Base-by-base conservation (phyloP, 2,329 filamentous ascomycete genomes). In the Botrytis byssoidea region DNA sequence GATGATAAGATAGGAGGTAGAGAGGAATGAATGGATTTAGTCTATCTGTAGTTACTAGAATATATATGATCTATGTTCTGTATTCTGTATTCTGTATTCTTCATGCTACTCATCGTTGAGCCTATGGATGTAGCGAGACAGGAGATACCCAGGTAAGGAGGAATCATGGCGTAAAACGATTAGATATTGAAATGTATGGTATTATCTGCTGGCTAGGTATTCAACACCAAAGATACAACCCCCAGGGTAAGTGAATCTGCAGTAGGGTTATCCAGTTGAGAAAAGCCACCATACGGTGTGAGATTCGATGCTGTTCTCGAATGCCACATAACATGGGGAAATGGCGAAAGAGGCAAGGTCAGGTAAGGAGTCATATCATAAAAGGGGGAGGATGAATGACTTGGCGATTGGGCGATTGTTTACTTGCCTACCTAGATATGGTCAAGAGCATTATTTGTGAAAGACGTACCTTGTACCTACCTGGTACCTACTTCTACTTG, bases 321-420 rank as follows among this genome's bases (percentile, higher is more conserved):
- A 65, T 44, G 29, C 37, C 25, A 44, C 37, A 65, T 46, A 65
- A 65, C 40, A 65, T 65, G 40, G 61, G 40, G 61, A 65, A 65
- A 32, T 65, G 5, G 40, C 61, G n/a, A 65, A 40, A 32, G n/a
- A 63, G 59, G 10, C 5, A 40, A 51, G 46, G 46, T 10, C 16
- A 40, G 59, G 20, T 16, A 40, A 40, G 59, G 59, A 65, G 61
- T 65, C 40, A 64, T 32, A 29, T 44, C 10, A 32, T 7, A 46
- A 46, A 46, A 22, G n/a, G 40, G 61, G 61, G 32, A 32, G 61
- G 61, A 65, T 65, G 2, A 10, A 25, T 46, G 61, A 46, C 35
- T 63, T 63, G 60, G 60, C 35, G 60, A 61, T 61, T 37, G 29
- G 37, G 22, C 32, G 32, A 16, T 25, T 16, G 20, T 37, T 6